Evolutionary conservation across 2,329 filamentous ascomycete species (phyloP), one percentile per base, ranked within the genome.

Genomic region (Allantophomopsis lycopodina): DNA sequence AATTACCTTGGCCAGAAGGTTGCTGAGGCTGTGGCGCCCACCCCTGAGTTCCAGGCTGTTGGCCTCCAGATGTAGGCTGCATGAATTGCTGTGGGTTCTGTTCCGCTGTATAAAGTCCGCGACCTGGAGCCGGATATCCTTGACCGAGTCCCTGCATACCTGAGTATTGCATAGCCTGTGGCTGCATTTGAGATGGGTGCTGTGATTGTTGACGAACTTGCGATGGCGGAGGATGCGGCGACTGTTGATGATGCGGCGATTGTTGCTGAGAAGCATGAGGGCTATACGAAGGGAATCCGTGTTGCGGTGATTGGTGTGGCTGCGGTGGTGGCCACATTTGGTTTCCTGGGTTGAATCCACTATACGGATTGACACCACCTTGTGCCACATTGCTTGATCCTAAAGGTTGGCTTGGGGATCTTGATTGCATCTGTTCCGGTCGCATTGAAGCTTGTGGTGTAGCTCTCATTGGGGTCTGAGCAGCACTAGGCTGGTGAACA

Each of bases 401-500:
- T 55, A 73, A 62, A 38, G 71, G 60, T 39, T 73, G 61, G 43
- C 71, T 73, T 34, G 80, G 77, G 47, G 80, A 73, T 50, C 79
- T 71, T 49, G 78, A 72, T 50, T 79, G 78, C 58, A 83, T 73
- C 54, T 81, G 73, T 43, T 74, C 68, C 37, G 71, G 63, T 28
- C 66, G 60, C 58, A 60, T 49, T 57, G 75, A 61, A 54, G 66
- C 61, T 31, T 77, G 74, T 46, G 74, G 72, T 62, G 81, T 78
- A 54, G 73, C 70, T 60, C 83, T 76, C 58, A 86, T 76, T 17
- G 78, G 77, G 17, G 84, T 79, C 55, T 85, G 82, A 21, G 72
- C 72, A 32, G 79, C 69, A 53, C 75, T 79, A 53, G 83, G 83
- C 30, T 79, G 71, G 53, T 83, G 78, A 35, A 83, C 73, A 40